Conservation (phyloP, 176 grass and related monocot species). For the Lolium perenne region DNA sequence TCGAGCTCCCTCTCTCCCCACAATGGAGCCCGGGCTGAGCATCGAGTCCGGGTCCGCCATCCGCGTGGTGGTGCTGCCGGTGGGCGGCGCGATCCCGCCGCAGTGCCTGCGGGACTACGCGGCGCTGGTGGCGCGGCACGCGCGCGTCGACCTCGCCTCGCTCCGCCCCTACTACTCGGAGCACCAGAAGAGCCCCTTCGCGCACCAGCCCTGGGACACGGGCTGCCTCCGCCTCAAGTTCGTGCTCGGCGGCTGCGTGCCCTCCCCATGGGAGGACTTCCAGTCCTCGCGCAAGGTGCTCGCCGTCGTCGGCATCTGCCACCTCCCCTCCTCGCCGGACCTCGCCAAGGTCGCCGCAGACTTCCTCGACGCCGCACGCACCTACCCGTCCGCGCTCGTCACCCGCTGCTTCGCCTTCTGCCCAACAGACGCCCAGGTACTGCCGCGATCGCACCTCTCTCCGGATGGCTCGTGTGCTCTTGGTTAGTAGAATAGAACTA, state of each 20-base stretch:
- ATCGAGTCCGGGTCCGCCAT: constrained; percentile 87
- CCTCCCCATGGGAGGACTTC: constrained; percentile 98
- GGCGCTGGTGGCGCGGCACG: constrained; percentile 67
- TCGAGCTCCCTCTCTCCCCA: constrained; percentile 21
- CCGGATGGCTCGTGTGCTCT: not conserved
- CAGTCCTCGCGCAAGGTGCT: constrained; percentile 97
- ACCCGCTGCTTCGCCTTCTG: constrained; percentile 91
- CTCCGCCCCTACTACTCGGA: constrained; percentile 89
- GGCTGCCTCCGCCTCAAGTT: constrained; percentile 88
- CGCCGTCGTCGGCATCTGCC: constrained; percentile 85
- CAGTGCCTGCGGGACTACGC: constrained; percentile 77
- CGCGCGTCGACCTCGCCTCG: constrained; percentile 77
- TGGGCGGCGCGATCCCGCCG: constrained; percentile 79
- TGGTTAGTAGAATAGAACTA: not conserved
- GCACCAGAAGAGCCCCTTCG: constrained; percentile 98
- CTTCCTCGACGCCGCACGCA: constrained; percentile 61
- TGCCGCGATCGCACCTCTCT: constrained; percentile 6
- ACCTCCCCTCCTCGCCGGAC: constrained; percentile 75
- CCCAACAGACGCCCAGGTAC: constrained; percentile 83
- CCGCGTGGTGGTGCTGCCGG: constrained; percentile 83
- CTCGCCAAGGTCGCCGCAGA: constrained; percentile 66
- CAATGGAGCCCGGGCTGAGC: constrained; percentile 98
- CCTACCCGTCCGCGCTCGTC: constrained; percentile 72
- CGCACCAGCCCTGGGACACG: constrained; percentile 83
- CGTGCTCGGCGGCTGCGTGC: constrained; percentile 75